Conservation (phyloP, 345 rosid species). For the Pugionium dolabratum region DNA sequence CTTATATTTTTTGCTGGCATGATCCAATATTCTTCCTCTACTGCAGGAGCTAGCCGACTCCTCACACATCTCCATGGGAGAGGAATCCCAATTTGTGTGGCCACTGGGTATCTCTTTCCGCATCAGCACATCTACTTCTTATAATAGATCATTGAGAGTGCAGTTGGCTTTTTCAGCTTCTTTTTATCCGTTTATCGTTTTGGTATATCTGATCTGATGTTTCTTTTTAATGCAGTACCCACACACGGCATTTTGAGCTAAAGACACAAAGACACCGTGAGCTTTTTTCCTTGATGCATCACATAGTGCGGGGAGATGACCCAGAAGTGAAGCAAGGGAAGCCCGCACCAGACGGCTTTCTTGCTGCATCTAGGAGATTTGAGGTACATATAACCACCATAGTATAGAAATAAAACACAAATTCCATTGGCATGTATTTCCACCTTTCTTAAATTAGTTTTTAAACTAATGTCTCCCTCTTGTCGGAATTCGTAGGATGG, state of each 20-base stretch:
- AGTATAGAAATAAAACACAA: neutral
- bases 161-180: neutral
- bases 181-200: neutral
- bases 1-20: neutral
- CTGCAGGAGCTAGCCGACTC: conserved; percentile 74
- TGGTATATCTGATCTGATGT: neutral
- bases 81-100: conserved; percentile 74
- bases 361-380: conserved; percentile 90
- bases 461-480: conserved; percentile 9
- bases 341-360: conserved; percentile 84
- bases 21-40: neutral
- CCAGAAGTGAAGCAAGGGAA: conserved; percentile 94
- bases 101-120: conserved; percentile 64
- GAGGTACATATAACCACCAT: conserved; percentile 50
- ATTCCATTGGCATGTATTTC: neutral
- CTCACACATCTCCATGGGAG: conserved; percentile 77
- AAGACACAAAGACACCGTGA: conserved; percentile 79
- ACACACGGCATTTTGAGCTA: conserved; percentile 70
- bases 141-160: conserved; percentile 3
- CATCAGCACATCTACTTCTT: neutral
- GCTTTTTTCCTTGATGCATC: conserved; percentile 91
- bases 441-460: neutral
- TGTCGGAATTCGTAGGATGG: conserved; percentile 53
- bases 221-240: conserved; percentile 53
- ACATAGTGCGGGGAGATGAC: conserved; percentile 87